Evolutionary conservation across 495 filamentous ascomycete genomes (phyloP).

Genomic region (Halenospora varia): DNA sequence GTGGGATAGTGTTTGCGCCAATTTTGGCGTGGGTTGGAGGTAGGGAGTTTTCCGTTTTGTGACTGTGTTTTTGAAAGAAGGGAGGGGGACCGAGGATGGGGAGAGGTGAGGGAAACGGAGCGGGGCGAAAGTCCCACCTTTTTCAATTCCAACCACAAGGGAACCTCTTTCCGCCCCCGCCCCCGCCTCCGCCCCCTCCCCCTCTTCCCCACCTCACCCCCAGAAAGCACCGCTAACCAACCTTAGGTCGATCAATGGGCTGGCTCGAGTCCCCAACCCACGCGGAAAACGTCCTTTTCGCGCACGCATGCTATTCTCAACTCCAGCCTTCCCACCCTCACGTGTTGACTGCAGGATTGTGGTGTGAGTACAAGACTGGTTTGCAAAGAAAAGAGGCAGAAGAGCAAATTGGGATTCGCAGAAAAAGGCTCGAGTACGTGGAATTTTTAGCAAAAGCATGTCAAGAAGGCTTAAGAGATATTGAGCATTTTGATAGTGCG

Average conservation of each 20-base stretch:
- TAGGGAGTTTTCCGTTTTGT: too few relatives aligned
- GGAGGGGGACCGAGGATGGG: too few relatives aligned
- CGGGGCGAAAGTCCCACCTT: too few relatives aligned
- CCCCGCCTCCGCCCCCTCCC: neutral
- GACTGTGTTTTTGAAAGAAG: too few relatives aligned
- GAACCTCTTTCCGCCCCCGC: too few relatives aligned
- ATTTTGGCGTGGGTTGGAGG: too few relatives aligned
- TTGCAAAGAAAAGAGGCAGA: neutral
- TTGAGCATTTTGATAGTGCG: neutral
- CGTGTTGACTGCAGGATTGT: slow-evolving; percentile 11
- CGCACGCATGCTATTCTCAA: neutral
- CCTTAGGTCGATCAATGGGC: too few relatives aligned
- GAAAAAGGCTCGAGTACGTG: neutral
- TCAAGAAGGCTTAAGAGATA: neutral
- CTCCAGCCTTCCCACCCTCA: neutral
- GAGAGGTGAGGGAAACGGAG: too few relatives aligned
- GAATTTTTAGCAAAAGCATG: neutral
- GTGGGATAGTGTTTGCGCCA: too few relatives aligned
- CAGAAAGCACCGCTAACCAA: too few relatives aligned
- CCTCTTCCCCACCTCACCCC: neutral
- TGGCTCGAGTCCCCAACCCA: neutral
- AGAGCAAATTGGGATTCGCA: neutral
- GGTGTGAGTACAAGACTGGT: neutral
- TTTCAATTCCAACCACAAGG: too few relatives aligned
- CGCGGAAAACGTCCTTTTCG: neutral